Percentiles rank a stretch among this genome's conserved stretches.
phyloP scores from a whole-genome alignment of 2,329 filamentous ascomycete genomes.

The Ilyonectria robusta region DNA sequence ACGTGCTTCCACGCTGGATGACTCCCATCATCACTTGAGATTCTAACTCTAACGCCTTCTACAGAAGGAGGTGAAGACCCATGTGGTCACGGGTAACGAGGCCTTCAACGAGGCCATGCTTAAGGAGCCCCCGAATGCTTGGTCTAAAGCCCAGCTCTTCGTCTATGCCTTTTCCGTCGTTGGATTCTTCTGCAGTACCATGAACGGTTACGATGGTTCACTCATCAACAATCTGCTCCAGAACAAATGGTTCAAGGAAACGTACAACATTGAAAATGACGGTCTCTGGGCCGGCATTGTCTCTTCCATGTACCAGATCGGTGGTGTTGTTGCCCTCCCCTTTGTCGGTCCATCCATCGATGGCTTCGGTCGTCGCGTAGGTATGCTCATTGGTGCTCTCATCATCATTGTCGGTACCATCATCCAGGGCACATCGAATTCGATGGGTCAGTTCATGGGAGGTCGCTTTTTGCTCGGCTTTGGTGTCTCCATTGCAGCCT shows the following conservation, averaged over 20 bases:
- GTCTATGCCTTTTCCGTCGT: constrained; percentile 62
- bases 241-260: constrained; percentile 57
- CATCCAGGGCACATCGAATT: constrained; percentile 59
- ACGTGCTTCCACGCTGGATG: background rate
- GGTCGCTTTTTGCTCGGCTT: constrained; percentile 74
- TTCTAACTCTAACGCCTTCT: background rate
- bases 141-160: constrained; percentile 55
- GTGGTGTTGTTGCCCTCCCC: constrained; percentile 62
- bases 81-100: constrained; percentile 65
- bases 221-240: constrained; percentile 60
- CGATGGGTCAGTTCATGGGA: constrained; percentile 61
- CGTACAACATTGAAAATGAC: constrained; percentile 57
- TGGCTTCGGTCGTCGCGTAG: constrained; percentile 61
- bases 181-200: constrained; percentile 63
- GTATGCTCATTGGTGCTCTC: constrained; percentile 53
- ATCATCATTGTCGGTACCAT: constrained; percentile 61
- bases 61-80: constrained; percentile 49
- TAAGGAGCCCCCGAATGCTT: constrained; percentile 64
- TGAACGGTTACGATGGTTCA: constrained; percentile 36
- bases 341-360: constrained; percentile 63
- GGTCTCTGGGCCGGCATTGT: constrained; percentile 66
- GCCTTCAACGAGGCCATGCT: constrained; percentile 69
- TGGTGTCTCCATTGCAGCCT: constrained; percentile 60
- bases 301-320: constrained; percentile 67
- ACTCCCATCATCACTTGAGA: background rate